A percentile compares a stretch with the other conserved stretches of the same genome.
These are phyloP conservation scores for Plectranthus barbatus DNA, from an alignment of 257 asterid species.

Conservation along the genomic window DNA sequence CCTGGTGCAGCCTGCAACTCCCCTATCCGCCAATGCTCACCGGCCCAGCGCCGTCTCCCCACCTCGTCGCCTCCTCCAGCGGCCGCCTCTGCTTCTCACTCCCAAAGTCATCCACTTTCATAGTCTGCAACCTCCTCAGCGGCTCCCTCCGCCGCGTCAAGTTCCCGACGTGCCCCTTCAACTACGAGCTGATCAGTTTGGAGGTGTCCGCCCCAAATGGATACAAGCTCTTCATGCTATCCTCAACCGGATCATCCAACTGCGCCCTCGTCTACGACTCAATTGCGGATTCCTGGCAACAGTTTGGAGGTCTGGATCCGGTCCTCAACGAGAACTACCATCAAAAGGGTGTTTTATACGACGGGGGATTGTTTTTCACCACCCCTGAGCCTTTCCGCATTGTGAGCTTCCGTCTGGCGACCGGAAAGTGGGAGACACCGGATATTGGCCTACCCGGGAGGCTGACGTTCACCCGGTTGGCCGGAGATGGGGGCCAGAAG, in stretches of 20 bases:
- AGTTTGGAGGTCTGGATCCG: slow-evolving; percentile 21
- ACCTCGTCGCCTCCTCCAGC: slow-evolving; percentile 32
- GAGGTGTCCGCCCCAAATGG: slow-evolving; percentile 16
- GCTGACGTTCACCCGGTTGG: slow-evolving; percentile 45
- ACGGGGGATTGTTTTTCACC: slow-evolving; percentile 38
- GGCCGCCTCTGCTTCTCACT: slow-evolving; percentile 53
- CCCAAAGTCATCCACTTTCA: slow-evolving; percentile 27
- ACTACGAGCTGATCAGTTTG: slow-evolving; percentile 39
- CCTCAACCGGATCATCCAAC: slow-evolving; percentile 32
- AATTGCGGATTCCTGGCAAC: slow-evolving; percentile 21
- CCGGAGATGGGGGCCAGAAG: slow-evolving; percentile 28
- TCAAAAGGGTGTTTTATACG: slow-evolving; percentile 38
- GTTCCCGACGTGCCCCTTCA: slow-evolving; percentile 39
- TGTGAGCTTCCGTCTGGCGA: slow-evolving; percentile 27
- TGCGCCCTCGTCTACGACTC: slow-evolving; percentile 39
- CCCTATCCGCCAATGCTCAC: slow-evolving; percentile 26
- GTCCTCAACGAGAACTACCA: slow-evolving; percentile 24
- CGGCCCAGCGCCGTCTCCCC: slow-evolving; percentile 14
- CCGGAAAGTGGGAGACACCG: slow-evolving; percentile 42
- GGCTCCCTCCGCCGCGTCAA: slow-evolving; percentile 29
- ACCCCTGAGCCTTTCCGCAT: slow-evolving; percentile 46
- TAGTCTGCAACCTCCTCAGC: slow-evolving; percentile 37
- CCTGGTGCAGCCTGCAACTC: slow-evolving; percentile 38
- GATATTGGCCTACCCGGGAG: slow-evolving; percentile 19
- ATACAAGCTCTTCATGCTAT: slow-evolving; percentile 35